Conservation (phyloP, 495 filamentous ascomycete genomes). For the Aspergillus cavernicola region DNA sequence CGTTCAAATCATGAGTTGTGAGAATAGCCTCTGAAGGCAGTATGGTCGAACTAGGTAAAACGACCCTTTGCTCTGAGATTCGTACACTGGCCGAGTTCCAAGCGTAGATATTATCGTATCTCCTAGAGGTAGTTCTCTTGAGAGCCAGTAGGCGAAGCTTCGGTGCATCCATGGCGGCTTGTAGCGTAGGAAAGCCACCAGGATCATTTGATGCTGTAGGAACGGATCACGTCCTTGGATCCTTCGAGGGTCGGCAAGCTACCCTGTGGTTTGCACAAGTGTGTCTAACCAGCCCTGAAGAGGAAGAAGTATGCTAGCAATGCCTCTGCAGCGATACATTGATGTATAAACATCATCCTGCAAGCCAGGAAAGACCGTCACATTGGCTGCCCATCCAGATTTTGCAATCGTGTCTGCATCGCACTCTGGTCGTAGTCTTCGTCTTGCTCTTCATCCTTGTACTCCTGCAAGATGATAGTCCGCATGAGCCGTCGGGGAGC, state of each 20-base stretch:
- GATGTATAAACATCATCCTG: too few relatives aligned
- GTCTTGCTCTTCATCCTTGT: constrained; percentile 36
- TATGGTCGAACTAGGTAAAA: background rate
- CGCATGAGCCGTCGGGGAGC: constrained; percentile 69
- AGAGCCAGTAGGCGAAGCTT: too few relatives aligned
- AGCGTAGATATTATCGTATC: background rate
- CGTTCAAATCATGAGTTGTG: background rate
- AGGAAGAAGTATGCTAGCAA: too few relatives aligned
- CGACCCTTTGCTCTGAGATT: background rate
- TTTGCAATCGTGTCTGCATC: constrained; percentile 32
- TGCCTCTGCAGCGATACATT: too few relatives aligned
- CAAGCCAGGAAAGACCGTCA: constrained; percentile 24
- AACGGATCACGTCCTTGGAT: too few relatives aligned
- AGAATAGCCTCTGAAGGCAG: background rate
- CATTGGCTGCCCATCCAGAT: constrained; percentile 36
- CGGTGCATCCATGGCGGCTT: too few relatives aligned
- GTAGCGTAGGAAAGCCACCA: background rate
- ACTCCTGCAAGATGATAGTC: constrained; percentile 38
- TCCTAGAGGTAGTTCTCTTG: background rate
- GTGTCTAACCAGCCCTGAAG: too few relatives aligned
- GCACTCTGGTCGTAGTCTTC: constrained; percentile 31
- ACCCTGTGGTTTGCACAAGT: too few relatives aligned
- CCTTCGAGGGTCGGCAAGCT: too few relatives aligned
- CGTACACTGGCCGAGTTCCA: background rate
- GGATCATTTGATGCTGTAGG: too few relatives aligned